phyloP scores from a whole-genome alignment of 257 asterid genomes.

The Solanum phureja region DNA sequence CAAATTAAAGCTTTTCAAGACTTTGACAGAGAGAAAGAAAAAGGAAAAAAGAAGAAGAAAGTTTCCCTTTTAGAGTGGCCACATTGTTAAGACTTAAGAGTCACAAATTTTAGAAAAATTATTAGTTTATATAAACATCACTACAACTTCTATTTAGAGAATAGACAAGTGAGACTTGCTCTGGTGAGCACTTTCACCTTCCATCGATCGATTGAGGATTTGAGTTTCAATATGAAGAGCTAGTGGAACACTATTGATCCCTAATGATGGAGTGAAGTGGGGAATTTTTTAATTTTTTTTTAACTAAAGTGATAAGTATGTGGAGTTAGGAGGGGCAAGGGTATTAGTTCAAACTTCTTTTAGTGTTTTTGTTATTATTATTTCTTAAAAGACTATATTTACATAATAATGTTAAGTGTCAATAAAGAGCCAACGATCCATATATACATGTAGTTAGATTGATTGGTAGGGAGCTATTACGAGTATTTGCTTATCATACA shows the following conservation, averaged over 20 bases:
- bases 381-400: no score
- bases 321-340: no score
- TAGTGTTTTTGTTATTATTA: no score
- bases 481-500: no score
- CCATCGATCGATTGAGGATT: background rate
- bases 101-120: background rate
- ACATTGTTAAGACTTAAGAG: background rate
- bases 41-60: background rate
- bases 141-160: background rate
- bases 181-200: background rate
- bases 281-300: no score
- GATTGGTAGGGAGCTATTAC: no score
- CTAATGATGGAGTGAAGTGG: background rate
- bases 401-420: no score
- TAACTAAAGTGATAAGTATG: no score
- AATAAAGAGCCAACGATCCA: no score
- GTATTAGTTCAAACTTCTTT: no score
- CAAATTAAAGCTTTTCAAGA: background rate
- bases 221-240: no score
- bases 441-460: no score
- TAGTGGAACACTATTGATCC: background rate
- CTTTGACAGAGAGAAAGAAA: background rate
- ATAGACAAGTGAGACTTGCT: background rate
- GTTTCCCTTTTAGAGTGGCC: conserved; percentile 1
- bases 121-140: background rate